A percentile compares a stretch with the other conserved stretches of the same genome.
Evolutionary conservation across 1,139 yeast species (phyloP).

Genomic region (Neolecta irregularis): DNA sequence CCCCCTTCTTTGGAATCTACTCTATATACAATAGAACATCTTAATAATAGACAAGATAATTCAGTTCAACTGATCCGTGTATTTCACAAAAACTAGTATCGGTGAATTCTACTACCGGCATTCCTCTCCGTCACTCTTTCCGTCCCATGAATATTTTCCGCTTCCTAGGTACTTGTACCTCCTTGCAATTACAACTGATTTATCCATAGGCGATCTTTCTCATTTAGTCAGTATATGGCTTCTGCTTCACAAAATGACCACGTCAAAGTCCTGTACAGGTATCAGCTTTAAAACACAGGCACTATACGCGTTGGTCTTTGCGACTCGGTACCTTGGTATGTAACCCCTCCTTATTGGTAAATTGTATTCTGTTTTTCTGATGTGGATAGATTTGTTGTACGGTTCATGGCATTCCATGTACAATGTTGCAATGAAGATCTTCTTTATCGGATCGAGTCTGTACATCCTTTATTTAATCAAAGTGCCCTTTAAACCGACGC

Average conservation of each 20-base stretch:
- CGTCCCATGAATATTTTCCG: constrained; percentile 20
- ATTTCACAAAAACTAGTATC: no score
- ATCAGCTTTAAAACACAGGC: constrained; percentile 79
- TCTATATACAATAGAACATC: no score
- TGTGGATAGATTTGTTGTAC: constrained; percentile 18
- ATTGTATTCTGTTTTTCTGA: constrained; percentile 15
- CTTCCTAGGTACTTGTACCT: constrained; percentile 22
- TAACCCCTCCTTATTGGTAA: background rate
- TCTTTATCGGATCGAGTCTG: constrained; percentile 58
- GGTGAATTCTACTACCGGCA: no score
- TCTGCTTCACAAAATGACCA: constrained; percentile 53
- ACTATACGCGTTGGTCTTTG: constrained; percentile 59
- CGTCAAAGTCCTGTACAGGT: constrained; percentile 58
- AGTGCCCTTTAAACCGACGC: constrained; percentile 37
- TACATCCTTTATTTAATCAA: constrained; percentile 66
- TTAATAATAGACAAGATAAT: no score
- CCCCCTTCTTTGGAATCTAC: background rate
- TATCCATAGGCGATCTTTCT: constrained; percentile 47
- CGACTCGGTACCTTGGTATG: constrained; percentile 61
- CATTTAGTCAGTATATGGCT: constrained; percentile 71
- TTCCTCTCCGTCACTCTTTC: no score
- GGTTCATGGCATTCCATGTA: no score
- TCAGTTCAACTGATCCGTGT: no score
- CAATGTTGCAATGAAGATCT: constrained; percentile 63
- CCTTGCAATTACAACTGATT: constrained; percentile 17